Evolutionary conservation across 208 protist species (phyloP).

Genomic region (Acanthamoeba triangularis): DNA sequence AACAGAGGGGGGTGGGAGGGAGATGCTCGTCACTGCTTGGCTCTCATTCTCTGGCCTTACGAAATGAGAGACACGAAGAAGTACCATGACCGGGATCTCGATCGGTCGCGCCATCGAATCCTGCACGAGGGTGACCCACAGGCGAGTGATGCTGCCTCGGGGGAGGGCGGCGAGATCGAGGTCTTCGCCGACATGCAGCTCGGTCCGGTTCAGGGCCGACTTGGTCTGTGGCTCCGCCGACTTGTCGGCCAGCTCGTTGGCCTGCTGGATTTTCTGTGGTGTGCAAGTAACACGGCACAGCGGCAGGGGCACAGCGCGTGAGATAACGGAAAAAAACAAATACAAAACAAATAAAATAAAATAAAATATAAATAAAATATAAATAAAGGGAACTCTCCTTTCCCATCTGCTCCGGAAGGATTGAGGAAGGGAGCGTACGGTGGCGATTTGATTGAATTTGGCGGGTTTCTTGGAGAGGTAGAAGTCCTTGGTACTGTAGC

Average conservation of each 20-base stretch:
- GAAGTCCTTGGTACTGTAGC: conserved; percentile 47
- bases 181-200: conserved; percentile 65
- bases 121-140: conserved; percentile 76
- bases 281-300: neutral
- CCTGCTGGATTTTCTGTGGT: conserved; percentile 65
- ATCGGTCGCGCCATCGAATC: conserved; percentile 73
- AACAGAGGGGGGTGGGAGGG: neutral
- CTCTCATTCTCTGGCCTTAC: neutral
- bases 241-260: conserved; percentile 34
- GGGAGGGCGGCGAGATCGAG: conserved; percentile 58
- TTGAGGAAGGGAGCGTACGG: neutral
- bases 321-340: neutral
- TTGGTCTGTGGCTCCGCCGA: conserved; percentile 17
- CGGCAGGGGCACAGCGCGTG: neutral
- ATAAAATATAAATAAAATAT: neutral
- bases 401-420: neutral
- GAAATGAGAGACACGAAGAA: neutral
- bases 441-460: conserved; percentile 46
- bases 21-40: neutral
- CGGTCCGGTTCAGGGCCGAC: conserved; percentile 8
- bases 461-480: conserved; percentile 68
- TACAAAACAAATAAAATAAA: neutral
- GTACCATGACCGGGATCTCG: conserved; percentile 75
- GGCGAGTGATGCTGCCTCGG: conserved; percentile 11
- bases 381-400: neutral